A percentile compares a stretch with the other conserved stretches of the same genome.
Conservation (phyloP, 352 stramenopile species). For the Globisporangium polare region DNA sequence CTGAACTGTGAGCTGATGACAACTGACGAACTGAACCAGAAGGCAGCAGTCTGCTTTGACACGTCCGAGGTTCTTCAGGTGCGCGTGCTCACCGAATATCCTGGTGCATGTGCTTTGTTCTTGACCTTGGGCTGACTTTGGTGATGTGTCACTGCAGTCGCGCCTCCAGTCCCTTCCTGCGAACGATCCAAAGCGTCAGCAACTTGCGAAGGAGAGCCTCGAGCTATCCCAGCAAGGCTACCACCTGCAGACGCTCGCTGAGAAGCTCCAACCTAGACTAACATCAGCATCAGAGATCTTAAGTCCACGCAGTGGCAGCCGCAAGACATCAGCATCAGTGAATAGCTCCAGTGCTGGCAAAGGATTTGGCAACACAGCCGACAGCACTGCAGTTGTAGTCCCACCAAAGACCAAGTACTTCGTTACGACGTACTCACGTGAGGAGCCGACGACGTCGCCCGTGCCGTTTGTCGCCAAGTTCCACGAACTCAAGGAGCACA, state of each 20-base stretch:
- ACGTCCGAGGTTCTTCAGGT: constrained; percentile 35
- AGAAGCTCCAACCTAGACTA: constrained; percentile 6
- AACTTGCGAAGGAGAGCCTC: constrained; percentile 35
- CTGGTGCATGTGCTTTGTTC: neutral
- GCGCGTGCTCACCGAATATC: neutral
- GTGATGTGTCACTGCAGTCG: neutral
- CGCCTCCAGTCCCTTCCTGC: constrained; percentile 8
- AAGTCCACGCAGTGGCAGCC: neutral
- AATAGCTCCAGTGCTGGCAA: neutral
- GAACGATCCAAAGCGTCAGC: constrained; percentile 17
- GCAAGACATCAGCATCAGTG: neutral
- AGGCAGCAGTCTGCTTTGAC: constrained; percentile 29
- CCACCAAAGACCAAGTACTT: constrained; percentile 31
- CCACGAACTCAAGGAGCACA: constrained; percentile 30
- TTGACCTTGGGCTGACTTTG: neutral
- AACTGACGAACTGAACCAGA: constrained; percentile 20
- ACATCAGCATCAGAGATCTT: neutral
- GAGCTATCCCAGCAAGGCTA: constrained; percentile 51
- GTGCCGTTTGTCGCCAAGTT: constrained; percentile 18
- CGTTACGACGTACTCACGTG: constrained; percentile 30
- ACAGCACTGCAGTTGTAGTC: constrained; percentile 10
- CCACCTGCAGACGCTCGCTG: constrained; percentile 37
- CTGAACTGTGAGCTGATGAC: constrained; percentile 29
- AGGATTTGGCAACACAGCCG: neutral
- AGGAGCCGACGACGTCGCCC: constrained; percentile 7